phyloP scores from a whole-genome alignment of 352 stramenopile species.

The Globisporangium perplexum region DNA sequence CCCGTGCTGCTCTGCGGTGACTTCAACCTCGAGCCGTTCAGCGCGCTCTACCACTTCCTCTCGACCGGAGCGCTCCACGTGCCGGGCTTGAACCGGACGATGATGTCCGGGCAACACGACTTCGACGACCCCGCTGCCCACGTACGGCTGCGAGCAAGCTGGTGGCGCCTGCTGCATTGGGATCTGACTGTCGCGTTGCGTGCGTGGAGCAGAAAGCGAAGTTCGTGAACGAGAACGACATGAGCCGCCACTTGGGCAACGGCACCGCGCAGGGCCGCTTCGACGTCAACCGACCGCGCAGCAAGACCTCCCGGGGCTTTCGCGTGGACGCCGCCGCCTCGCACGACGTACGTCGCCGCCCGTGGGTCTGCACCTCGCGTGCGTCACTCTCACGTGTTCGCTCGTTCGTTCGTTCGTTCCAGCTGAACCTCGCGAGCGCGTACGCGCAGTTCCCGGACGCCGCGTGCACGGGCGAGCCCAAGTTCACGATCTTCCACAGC shows the following conservation, averaged over 20 bases:
- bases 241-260: slow-evolving; percentile 23
- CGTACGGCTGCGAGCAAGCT: slow-evolving; percentile 12
- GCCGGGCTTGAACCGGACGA: slow-evolving; percentile 34
- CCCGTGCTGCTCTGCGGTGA: slow-evolving; percentile 55
- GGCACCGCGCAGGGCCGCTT: slow-evolving; percentile 41
- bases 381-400: background rate
- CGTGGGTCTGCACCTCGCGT: background rate
- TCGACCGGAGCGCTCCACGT: slow-evolving; percentile 36
- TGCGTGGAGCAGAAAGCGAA: slow-evolving; percentile 18
- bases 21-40: slow-evolving; percentile 64
- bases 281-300: slow-evolving; percentile 10
- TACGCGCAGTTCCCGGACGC: slow-evolving; percentile 51
- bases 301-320: slow-evolving; percentile 20
- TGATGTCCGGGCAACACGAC: slow-evolving; percentile 41
- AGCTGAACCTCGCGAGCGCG: slow-evolving; percentile 54
- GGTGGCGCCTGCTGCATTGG: background rate
- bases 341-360: slow-evolving; percentile 28
- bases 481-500: slow-evolving; percentile 69
- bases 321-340: slow-evolving; percentile 12
- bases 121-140: slow-evolving; percentile 15
- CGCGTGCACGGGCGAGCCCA: slow-evolving; percentile 49
- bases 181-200: background rate
- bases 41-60: slow-evolving; percentile 58
- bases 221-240: slow-evolving; percentile 31
- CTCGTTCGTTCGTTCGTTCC: background rate